Percentiles rank a stretch among this genome's conserved stretches.
Evolutionary conservation across 2,329 filamentous ascomycete species (phyloP).

Genomic region (Paramyrothecium roridum): DNA sequence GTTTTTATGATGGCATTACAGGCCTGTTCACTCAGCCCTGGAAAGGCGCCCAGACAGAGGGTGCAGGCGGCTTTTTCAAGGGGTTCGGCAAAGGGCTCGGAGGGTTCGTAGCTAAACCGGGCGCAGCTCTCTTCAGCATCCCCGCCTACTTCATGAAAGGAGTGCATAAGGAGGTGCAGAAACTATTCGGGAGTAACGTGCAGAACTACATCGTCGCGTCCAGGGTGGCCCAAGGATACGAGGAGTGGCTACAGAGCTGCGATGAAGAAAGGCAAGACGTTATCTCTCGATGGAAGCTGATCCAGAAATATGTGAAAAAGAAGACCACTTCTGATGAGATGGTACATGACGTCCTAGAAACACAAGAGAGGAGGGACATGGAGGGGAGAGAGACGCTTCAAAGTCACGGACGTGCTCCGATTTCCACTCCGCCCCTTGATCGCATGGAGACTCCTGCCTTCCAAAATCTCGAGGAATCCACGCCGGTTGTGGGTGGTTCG

Average conservation of each 20-base stretch:
- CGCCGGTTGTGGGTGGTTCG: neutral
- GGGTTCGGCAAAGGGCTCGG: constrained; percentile 78
- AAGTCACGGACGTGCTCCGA: neutral
- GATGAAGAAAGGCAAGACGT: constrained; percentile 57
- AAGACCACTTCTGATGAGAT: constrained; percentile 13
- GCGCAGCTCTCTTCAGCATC: constrained; percentile 57
- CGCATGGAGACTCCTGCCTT: neutral
- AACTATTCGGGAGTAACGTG: constrained; percentile 61
- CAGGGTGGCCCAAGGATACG: constrained; percentile 66
- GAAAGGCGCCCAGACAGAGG: constrained; percentile 46
- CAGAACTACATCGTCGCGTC: constrained; percentile 71
- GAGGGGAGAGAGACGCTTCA: neutral
- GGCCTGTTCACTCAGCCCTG: constrained; percentile 75
- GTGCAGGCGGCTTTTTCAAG: constrained; percentile 61
- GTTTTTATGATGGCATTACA: constrained; percentile 75
- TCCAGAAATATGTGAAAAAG: constrained; percentile 13
- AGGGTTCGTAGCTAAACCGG: constrained; percentile 72
- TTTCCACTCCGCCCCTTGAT: neutral
- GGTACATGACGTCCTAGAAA: constrained; percentile 14
- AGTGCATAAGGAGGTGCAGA: constrained; percentile 48
- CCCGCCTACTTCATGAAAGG: constrained; percentile 81
- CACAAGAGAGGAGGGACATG: constrained; percentile 14
- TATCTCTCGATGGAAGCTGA: constrained; percentile 51
- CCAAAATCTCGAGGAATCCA: neutral
- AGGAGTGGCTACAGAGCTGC: constrained; percentile 53